These are phyloP conservation scores for Leishmania gerbilli DNA, from an alignment of 208 protist genomes.

Conservation along the genomic window DNA sequence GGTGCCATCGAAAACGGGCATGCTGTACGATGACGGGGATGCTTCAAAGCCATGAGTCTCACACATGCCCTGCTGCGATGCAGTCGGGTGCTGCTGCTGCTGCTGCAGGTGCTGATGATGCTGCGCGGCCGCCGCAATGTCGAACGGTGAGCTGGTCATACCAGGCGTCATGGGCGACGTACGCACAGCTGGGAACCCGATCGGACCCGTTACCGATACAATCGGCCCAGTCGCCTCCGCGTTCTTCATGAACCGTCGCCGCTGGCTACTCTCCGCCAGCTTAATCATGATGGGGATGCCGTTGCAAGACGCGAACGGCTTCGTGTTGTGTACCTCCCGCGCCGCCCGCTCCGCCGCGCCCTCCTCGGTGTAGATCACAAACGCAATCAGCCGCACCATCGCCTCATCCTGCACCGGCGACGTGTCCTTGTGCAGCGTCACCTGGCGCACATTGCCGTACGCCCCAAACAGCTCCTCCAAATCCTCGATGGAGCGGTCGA, in stretches of 20 bases:
- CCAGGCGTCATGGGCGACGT: conserved; percentile 8
- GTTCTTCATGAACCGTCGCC: conserved; percentile 17
- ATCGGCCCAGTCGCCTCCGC: conserved; percentile 5
- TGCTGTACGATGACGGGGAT: neutral
- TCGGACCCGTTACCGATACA: neutral
- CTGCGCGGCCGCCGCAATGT: neutral
- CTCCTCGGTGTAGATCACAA: conserved; percentile 64
- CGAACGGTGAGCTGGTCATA: neutral
- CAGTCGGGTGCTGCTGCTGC: neutral
- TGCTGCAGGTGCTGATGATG: conserved; percentile 9
- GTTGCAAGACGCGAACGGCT: conserved; percentile 46
- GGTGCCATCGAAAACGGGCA: neutral
- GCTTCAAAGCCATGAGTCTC: neutral
- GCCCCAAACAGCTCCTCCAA: conserved; percentile 43
- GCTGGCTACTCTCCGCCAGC: conserved; percentile 50
- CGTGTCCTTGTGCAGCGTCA: conserved; percentile 83
- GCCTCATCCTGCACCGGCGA: conserved; percentile 30
- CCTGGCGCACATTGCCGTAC: conserved; percentile 50
- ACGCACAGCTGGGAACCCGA: neutral
- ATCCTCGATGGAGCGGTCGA: conserved; percentile 38
- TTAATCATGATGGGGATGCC: conserved; percentile 71
- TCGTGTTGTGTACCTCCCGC: conserved; percentile 55
- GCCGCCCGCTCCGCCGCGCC: conserved; percentile 63
- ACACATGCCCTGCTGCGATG: neutral
- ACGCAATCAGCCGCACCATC: conserved; percentile 76